Percentiles rank a stretch among this genome's conserved stretches.
Conservation (phyloP, 176 grass and related monocot species). For the Carex scoparia region DNA sequence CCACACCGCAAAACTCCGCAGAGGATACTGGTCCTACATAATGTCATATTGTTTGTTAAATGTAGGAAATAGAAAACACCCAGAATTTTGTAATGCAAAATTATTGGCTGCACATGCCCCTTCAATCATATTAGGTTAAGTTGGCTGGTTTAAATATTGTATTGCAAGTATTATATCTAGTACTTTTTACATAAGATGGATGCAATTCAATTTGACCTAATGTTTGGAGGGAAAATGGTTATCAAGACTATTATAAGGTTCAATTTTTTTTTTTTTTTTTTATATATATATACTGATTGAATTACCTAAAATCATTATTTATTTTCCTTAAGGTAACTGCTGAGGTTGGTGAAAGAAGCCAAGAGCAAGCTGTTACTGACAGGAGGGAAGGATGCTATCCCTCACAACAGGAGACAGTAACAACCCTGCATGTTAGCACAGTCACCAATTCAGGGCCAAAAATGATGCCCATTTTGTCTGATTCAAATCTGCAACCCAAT, state of each 20-base stretch:
- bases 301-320: neutral
- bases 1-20: no score
- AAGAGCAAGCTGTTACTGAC: neutral
- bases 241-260: neutral
- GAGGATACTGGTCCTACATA: no score
- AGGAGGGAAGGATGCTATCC: neutral
- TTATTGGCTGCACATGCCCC: neutral
- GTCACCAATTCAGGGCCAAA: neutral
- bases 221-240: neutral
- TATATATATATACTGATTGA: neutral
- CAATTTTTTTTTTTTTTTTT: neutral
- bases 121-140: neutral
- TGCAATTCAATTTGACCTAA: neutral
- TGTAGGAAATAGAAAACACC: neutral
- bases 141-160: neutral
- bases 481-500: neutral
- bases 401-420: neutral
- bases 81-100: neutral
- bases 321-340: neutral
- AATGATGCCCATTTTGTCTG: neutral
- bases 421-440: neutral
- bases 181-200: neutral
- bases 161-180: neutral
- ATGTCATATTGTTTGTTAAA: neutral
- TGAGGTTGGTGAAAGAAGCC: neutral